Evolutionary conservation across 768 basidiomycete genomes (phyloP).

Genomic region (Grammothele lineata): DNA sequence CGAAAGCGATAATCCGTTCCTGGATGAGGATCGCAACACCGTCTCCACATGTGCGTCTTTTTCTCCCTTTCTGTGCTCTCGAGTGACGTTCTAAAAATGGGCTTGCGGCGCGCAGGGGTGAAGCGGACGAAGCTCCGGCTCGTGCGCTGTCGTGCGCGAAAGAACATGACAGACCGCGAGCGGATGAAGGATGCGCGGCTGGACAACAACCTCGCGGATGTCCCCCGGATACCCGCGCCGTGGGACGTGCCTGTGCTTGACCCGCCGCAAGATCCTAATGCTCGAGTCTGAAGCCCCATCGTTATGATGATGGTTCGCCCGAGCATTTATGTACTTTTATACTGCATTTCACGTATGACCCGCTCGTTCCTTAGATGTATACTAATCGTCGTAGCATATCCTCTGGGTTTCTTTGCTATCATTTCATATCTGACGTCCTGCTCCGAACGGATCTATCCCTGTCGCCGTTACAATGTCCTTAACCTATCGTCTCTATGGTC

Average conservation of each 20-base stretch:
- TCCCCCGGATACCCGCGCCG: slow-evolving; percentile 64
- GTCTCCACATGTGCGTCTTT: slow-evolving; percentile 64
- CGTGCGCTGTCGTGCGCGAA: slow-evolving; percentile 70
- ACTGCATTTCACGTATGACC: too few relatives aligned
- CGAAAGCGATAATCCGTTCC: slow-evolving; percentile 77
- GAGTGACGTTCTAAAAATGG: slow-evolving; percentile 5
- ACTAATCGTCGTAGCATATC: too few relatives aligned
- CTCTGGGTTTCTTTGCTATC: too few relatives aligned
- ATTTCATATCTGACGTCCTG: too few relatives aligned
- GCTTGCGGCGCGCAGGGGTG: slow-evolving; percentile 51
- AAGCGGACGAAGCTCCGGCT: slow-evolving; percentile 80
- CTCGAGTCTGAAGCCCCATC: too few relatives aligned
- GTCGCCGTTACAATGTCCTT: too few relatives aligned
- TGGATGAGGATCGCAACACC: slow-evolving; percentile 78
- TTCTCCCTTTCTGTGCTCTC: slow-evolving; percentile 1
- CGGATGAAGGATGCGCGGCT: slow-evolving; percentile 72
- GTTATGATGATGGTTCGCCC: too few relatives aligned
- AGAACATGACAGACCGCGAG: slow-evolving; percentile 72
- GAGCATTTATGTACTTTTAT: too few relatives aligned
- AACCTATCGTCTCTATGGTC: too few relatives aligned
- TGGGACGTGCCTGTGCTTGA: slow-evolving; percentile 24
- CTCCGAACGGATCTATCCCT: too few relatives aligned
- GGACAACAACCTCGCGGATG: slow-evolving; percentile 76
- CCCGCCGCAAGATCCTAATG: too few relatives aligned
- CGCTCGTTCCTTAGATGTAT: too few relatives aligned